Percentiles rank a stretch among this genome's conserved stretches.
Evolutionary conservation across 148 eudicot genomes (phyloP).

Genomic region (Selenicereus undatus): DNA sequence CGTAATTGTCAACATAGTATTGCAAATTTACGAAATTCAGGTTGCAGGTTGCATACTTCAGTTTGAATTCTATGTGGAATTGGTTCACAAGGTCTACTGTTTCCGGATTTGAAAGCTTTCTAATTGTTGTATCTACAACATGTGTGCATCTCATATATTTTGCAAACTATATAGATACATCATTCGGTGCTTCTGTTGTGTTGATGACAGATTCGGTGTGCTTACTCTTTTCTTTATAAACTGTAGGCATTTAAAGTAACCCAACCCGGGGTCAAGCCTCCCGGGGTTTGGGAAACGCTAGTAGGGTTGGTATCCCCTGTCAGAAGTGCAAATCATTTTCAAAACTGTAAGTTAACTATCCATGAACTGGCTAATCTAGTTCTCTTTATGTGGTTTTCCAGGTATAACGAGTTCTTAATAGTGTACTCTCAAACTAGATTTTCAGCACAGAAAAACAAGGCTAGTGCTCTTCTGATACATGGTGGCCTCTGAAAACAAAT

Average conservation of each 20-base stretch:
- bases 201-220: neutral
- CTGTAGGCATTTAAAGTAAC: constrained; percentile 63
- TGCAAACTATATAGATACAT: neutral
- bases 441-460: neutral
- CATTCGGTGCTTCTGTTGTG: neutral
- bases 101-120: neutral
- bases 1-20: neutral
- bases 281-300: constrained; percentile 84
- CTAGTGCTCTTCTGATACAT: neutral
- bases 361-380: neutral
- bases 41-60: neutral
- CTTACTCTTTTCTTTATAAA: constrained; percentile 3
- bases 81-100: neutral
- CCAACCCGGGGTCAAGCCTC: constrained; percentile 57
- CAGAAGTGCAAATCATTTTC: constrained; percentile 39
- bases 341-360: constrained; percentile 45
- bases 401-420: neutral
- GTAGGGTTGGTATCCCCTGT: constrained; percentile 50
- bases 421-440: neutral
- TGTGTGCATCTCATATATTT: neutral
- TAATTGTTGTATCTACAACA: neutral
- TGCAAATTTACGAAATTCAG: neutral
- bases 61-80: neutral
- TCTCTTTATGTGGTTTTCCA: neutral
- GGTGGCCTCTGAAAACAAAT: neutral